Conservation (phyloP, 2,329 filamentous ascomycete genomes). For the Aciculosporium take region DNA sequence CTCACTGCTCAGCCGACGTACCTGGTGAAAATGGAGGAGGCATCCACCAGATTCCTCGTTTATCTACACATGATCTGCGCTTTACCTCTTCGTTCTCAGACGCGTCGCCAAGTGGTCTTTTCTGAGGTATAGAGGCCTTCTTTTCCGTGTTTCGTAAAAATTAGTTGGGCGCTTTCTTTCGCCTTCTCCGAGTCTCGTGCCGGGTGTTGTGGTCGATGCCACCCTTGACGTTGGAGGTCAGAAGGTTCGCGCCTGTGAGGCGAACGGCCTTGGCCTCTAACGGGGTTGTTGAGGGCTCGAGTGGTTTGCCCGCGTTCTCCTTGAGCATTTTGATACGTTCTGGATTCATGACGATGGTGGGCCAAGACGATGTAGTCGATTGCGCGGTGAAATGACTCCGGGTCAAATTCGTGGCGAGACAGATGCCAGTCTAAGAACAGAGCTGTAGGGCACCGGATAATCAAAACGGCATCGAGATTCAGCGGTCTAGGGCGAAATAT, state of each 20-base stretch:
- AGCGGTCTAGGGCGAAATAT: too few species aligned
- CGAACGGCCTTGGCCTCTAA: background rate
- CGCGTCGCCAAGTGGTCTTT: background rate
- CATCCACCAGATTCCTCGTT: background rate
- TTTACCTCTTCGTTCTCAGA: background rate
- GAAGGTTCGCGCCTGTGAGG: constrained; percentile 5
- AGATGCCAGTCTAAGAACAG: background rate
- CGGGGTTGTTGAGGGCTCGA: background rate
- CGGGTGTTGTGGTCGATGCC: background rate
- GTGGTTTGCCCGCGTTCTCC: constrained; percentile 4
- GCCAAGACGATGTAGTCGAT: background rate
- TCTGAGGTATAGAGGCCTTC: background rate
- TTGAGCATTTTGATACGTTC: constrained; percentile 14
- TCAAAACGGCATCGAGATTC: too few species aligned
- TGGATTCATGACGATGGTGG: constrained; percentile 13
- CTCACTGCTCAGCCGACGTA: too few species aligned
- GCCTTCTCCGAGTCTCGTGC: too few species aligned
- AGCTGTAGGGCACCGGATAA: background rate
- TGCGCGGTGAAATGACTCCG: background rate
- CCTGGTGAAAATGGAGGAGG: constrained; percentile 1
- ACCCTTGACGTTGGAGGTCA: background rate
- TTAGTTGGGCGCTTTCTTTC: too few species aligned
- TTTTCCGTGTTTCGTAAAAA: background rate
- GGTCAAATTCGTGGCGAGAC: background rate
- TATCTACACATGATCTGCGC: background rate